Evolutionary conservation across 371 early-diverging fungal species (phyloP).

Genomic region (Dichotomocladium elegans): DNA sequence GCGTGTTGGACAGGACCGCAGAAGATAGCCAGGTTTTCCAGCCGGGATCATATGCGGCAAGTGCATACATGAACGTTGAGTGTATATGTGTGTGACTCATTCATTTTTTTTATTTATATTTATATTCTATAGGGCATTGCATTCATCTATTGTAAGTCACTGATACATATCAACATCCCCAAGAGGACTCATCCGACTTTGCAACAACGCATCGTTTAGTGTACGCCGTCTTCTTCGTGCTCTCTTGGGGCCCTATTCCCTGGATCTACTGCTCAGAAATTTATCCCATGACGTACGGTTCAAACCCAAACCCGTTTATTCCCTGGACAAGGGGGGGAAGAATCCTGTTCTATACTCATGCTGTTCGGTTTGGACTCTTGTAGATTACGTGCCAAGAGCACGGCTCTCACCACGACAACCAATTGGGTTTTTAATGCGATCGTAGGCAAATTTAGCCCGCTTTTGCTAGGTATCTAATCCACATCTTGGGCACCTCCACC

Average conservation of each 20-base stretch:
- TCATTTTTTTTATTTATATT: background rate
- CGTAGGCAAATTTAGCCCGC: constrained; percentile 30
- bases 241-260: constrained; percentile 37
- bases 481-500: background rate
- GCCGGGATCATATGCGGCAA: constrained; percentile 14
- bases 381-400: constrained; percentile 45
- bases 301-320: too few species aligned
- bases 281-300: constrained; percentile 33
- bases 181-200: too few species aligned
- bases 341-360: background rate
- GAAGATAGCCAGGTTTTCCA: background rate
- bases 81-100: background rate
- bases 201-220: background rate
- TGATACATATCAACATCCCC: too few species aligned
- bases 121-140: constrained; percentile 19
- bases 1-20: too few species aligned
- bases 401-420: constrained; percentile 58
- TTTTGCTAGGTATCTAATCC: constrained; percentile 13
- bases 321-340: background rate
- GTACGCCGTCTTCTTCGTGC: constrained; percentile 25
- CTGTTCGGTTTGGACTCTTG: background rate
- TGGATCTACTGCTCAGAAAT: constrained; percentile 59
- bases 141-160: constrained; percentile 30
- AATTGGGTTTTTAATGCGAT: constrained; percentile 57
- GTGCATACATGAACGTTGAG: too few species aligned